Conservation (phyloP, 2,329 filamentous ascomycete genomes). For the Colletotrichum camelliae region DNA sequence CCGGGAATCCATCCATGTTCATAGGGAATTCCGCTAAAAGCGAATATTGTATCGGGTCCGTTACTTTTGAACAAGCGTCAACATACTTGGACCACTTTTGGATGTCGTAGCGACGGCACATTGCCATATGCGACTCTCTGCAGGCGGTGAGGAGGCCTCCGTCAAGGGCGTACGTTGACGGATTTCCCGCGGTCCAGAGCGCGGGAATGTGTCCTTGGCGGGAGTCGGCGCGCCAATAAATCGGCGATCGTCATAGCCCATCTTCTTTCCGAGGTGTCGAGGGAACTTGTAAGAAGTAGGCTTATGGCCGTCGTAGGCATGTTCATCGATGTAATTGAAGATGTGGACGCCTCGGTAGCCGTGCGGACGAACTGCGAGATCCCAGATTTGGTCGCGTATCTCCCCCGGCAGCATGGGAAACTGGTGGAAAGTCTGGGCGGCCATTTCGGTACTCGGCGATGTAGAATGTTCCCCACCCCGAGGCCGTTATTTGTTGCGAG, state of each 20-base stretch:
- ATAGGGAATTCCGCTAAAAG: fast-evolving
- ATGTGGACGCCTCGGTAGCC: not conserved
- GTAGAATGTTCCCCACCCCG: not conserved
- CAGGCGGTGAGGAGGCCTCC: not conserved
- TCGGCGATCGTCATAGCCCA: fast-evolving
- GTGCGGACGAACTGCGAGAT: not conserved
- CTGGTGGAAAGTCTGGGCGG: not conserved
- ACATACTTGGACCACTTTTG: not conserved
- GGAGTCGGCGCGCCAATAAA: not conserved
- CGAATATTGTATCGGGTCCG: not conserved
- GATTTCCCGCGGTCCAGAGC: not conserved
- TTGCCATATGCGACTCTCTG: not conserved
- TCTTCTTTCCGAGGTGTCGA: not conserved
- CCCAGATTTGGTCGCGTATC: not conserved
- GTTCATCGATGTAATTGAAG: not conserved
- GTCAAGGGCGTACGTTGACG: not conserved
- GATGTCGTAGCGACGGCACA: not conserved
- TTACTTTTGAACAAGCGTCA: not conserved
- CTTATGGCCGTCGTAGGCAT: fast-evolving
- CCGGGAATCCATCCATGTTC: fast-evolving
- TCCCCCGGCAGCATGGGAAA: not conserved
- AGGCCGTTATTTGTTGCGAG: not conserved
- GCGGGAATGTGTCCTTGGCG: not conserved
- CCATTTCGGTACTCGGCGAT: not conserved
- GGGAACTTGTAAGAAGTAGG: not conserved